phyloP scores from a whole-genome alignment of 108 stramenopile genomes.

The Thalassiosira profunda region DNA sequence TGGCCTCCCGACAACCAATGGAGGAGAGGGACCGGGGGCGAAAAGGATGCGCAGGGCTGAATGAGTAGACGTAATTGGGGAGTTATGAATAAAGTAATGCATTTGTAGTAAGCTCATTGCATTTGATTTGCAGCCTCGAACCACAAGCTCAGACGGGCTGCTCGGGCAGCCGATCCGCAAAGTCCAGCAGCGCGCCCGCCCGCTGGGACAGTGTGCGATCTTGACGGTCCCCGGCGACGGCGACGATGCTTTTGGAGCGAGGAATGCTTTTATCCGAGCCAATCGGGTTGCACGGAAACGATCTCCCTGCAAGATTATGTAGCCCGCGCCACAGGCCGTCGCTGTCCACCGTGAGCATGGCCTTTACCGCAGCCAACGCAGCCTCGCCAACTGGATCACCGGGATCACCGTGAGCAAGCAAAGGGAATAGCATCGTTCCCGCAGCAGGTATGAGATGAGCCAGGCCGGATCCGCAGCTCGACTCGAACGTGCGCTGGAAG shows the following conservation, averaged over 20 bases:
- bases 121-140: too few relatives aligned
- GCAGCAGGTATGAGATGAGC: slow-evolving; percentile 33
- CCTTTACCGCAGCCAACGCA: slow-evolving; percentile 34
- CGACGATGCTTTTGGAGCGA: neutral
- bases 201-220: neutral
- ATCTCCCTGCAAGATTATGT: slow-evolving; percentile 17
- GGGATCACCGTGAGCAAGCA: slow-evolving; percentile 18
- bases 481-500: slow-evolving; percentile 31
- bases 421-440: slow-evolving; percentile 49
- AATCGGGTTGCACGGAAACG: slow-evolving; percentile 37
- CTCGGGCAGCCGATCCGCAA: slow-evolving; percentile 34
- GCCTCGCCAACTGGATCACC: slow-evolving; percentile 28
- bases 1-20: too few relatives aligned
- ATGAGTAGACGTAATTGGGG: too few relatives aligned
- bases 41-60: too few relatives aligned
- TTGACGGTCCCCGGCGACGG: neutral
- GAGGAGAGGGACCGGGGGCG: too few relatives aligned
- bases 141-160: slow-evolving; percentile 24
- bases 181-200: slow-evolving; percentile 24
- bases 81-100: neutral
- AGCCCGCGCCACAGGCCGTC: slow-evolving; percentile 52
- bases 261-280: neutral
- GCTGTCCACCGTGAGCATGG: slow-evolving; percentile 42
- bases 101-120: too few relatives aligned
- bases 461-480: slow-evolving; percentile 23